Base-by-base conservation (phyloP, 805 yeast genomes). In the Metschnikowia proteae region DNA sequence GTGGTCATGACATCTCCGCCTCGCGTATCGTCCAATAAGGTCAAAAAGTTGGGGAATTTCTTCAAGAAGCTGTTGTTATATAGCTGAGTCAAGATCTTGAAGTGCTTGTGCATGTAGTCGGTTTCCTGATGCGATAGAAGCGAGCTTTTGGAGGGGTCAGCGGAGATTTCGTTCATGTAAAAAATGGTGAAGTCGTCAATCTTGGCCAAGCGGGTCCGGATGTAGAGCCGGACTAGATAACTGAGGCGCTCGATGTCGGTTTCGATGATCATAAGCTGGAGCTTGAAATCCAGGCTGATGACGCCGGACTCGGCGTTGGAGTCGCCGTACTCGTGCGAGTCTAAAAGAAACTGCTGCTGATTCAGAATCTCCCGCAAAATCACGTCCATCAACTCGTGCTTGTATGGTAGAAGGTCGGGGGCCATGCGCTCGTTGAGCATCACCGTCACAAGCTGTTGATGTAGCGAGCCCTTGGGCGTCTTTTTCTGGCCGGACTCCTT, bases 161-260 rank as follows among this genome's bases (percentile, higher is more conserved):
- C 65, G 10, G 52, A 46, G 6, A 51, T 44, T 39, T 50, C 51
- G 26, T 70, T 76, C 50, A 82, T 73, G 51, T 88, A 81, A 59
- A 71, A 81, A 4, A 86, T 69, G 26, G 88, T 74, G 64, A 70
- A 83, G 53, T 75, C 76, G 67, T 90, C 97, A 42, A 94, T 79
- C 65, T 87, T 91, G 51, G 72, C 68, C 48, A 90, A 65, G 49
- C 99, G 73, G 5, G 92, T 79, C 52, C 99, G 76, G 31, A 91
- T 71, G 63, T 89, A 92, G 10, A 88, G 78, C 45, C 97, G 70
- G n/a, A 91, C 73, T 32, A 92, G 66, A 62, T 84, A 94, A 58
- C 84, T 88, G 29, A 89, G 79, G 48, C 99, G 71, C 59, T 94
- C 98, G 25, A 94, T 76, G 57, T 94, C 98, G 10, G 95, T 85